phyloP scores from a whole-genome alignment of 2,329 filamentous ascomycete species.

The Fusarium algeriense region DNA sequence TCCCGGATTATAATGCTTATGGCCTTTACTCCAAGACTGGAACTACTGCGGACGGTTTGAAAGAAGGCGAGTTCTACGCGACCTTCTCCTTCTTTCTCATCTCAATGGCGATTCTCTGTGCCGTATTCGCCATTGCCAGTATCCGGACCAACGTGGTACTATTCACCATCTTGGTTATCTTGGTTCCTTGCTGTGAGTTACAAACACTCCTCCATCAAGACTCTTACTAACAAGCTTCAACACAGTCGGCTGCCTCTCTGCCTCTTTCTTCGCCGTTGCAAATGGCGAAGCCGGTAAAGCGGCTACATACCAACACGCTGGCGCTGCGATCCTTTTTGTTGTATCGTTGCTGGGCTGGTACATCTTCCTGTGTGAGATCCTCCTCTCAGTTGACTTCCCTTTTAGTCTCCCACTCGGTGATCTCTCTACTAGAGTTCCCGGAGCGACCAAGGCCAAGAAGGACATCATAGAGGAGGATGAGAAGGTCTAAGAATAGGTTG shows the following conservation, averaged over 20 bases:
- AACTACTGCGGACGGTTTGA: neutral
- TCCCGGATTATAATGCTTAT: neutral
- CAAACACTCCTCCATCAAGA: rapidly evolving
- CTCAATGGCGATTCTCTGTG: neutral
- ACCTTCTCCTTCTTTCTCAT: neutral
- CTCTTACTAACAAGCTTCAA: neutral
- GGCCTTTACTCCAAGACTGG: neutral
- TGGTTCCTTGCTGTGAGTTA: neutral
- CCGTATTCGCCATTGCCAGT: neutral
- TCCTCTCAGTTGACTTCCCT: neutral
- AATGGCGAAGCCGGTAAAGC: neutral
- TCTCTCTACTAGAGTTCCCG: neutral
- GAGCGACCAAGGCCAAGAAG: neutral
- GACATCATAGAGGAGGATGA: neutral
- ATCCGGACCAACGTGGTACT: neutral
- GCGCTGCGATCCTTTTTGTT: neutral
- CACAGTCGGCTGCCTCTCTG: neutral
- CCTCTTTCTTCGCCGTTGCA: neutral
- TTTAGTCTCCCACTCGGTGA: neutral
- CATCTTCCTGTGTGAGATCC: neutral
- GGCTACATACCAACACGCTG: neutral
- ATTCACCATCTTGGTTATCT: neutral
- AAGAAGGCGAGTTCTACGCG: neutral
- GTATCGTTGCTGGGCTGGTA: neutral
- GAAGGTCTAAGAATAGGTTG: neutral